Evolutionary conservation across 1,284 basidiomycete genomes (phyloP), one percentile per base, ranked within the genome.

Genomic region (Xerocomus cyaneibrunnescens): DNA sequence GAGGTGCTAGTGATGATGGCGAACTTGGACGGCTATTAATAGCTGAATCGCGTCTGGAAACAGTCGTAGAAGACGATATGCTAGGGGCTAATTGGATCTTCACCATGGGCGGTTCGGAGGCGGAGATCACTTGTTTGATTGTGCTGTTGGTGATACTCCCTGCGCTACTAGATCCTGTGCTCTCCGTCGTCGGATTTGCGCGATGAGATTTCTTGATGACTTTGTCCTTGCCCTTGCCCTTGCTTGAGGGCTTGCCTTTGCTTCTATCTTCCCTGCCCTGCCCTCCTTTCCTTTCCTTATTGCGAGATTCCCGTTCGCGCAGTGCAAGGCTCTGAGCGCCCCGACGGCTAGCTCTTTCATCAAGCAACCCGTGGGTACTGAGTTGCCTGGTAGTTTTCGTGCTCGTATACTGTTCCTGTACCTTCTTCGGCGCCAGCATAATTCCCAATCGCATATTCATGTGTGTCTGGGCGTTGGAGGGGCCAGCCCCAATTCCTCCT

Each of bases 391-490:
- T 89, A 13, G 86, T 87, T 37, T 78, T 81, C n/a, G 87, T 90
- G 61, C 80, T 88, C 16, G 88, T 90, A 60, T 83, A 91, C 27
- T 85, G 81, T 60, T 82, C 80, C 60, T 90, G 87, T 7, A 90
- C 88, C 52, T 77, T 78, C 62, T 80, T 79, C 23, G 85, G 80
- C 10, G 85, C 87, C 14, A 90, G 71, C 55, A 90, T 70, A 42
- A 89, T 84, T 22, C 71, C 74, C n/a, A 64, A 65, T 39, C 71
- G 76, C 36, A 72, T 73, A 25, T 74, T 72, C 59, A 79, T 70
- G 43, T 73, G 74, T 23, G 64, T 64, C 32, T 55, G 57, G 25
- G 53, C n/a, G 23, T 3, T 42, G n/a, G 65, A 48, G 19, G 50
- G 37, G 22, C 48, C 38, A 5, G 27, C 9, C 28, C 35, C 52